phyloP scores from a whole-genome alignment of 129 eudicot species.

The Tanacetum coccineum region DNA sequence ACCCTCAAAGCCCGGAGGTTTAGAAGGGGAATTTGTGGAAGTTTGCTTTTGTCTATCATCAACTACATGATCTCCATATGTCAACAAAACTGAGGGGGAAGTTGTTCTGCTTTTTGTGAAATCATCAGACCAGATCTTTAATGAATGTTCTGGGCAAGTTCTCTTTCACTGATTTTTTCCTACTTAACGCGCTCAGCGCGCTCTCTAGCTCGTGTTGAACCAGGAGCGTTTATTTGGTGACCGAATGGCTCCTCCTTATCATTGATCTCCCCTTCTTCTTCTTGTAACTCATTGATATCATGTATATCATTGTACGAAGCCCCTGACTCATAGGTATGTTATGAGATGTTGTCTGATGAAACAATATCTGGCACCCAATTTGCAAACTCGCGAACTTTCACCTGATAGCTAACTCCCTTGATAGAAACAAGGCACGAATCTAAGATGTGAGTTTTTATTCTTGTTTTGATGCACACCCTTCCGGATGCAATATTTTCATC shows the following conservation, averaged over 20 bases:
- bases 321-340: not conserved
- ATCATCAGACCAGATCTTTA: not conserved
- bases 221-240: not conserved
- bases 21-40: no score
- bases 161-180: not conserved
- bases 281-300: not conserved
- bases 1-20: not conserved
- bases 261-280: not conserved
- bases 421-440: not conserved
- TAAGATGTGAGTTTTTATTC: no score
- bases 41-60: not conserved
- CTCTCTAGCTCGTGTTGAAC: no score
- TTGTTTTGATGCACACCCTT: no score
- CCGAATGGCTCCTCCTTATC: not conserved
- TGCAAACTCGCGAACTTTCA: not conserved
- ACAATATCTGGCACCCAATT: not conserved
- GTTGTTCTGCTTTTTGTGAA: not conserved
- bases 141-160: not conserved
- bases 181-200: no score
- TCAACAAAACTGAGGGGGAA: not conserved
- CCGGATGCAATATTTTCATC: no score
- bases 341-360: not conserved
- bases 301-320: not conserved
- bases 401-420: not conserved
- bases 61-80: not conserved